Base-by-base conservation (phyloP, 2,329 filamentous ascomycete genomes). In the Dactylonectria estremocensis region DNA sequence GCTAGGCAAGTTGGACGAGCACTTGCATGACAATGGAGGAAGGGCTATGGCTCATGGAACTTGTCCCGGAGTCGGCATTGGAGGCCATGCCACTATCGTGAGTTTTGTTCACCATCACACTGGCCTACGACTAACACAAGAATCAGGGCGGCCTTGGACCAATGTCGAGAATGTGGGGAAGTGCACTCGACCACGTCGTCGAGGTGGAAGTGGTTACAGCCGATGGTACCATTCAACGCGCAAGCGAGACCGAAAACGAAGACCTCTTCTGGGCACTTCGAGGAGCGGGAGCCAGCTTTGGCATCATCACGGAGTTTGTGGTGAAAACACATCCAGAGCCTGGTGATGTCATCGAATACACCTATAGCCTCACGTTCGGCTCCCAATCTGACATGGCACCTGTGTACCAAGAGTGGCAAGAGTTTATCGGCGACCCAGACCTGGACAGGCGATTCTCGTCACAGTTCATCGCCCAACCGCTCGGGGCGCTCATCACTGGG, bases 21-120 rank as follows among this genome's bases (percentile, higher is more conserved):
- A 81, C 48, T 79, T 91, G 10, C 84, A 88, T 63, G 74, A 83
- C 8, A 82, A 85, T 60, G 88, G 87, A 6, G 82, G 83, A 31
- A 83, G 89, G n/a, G 89, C 88, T 2, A 85, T 91, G 59, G 81
- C 89, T 0, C 89, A 91, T 61, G 89, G 89, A 10, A 86, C 87
- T 1, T 91, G 89, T 66, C 88, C 88, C 0, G 84, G 84, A 6
- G 88, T 90, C 11, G 88, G 88, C 6, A 83, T 89, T 10, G 88
- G 88, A 40, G 88, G 88, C 0, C 88, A 90, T 71, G 84, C 87
- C 3, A 89, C 87, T 2, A 86, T 88, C 64, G 86, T 87, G 71
- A 72, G 84, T 77, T 52, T 52, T 9, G 16, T 10, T 22, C n/a
- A 16, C 3, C n/a, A 3, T 10, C 11, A 14, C 20, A 1, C 4